Percentiles rank a stretch among this genome's conserved stretches.
Evolutionary conservation across 116 monocot genomes (phyloP).

Genomic region (Trichopus zeylanicus): DNA sequence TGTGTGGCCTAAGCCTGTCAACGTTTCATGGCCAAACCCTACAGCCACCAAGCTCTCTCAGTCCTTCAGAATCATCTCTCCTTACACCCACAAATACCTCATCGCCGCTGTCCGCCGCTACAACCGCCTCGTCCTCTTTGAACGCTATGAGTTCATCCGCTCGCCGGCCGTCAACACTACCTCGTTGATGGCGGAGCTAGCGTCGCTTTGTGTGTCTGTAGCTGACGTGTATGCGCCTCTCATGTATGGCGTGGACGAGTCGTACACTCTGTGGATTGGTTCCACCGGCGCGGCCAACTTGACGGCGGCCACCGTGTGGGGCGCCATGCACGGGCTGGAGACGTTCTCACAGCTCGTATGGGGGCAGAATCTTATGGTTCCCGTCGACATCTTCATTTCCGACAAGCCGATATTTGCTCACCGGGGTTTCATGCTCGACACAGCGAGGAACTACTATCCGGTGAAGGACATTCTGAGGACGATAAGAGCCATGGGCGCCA

Average conservation of each 20-base stretch:
- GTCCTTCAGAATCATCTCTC: constrained; percentile 34
- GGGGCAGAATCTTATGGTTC: constrained; percentile 20
- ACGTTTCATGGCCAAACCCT: constrained; percentile 36
- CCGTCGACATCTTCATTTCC: constrained; percentile 34
- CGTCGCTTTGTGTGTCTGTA: constrained; percentile 17
- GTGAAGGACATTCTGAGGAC: constrained; percentile 54
- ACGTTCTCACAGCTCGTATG: constrained; percentile 72
- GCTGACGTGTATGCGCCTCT: constrained; percentile 33
- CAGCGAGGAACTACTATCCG: constrained; percentile 62
- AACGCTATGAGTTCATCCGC: constrained; percentile 11
- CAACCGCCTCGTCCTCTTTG: constrained; percentile 32
- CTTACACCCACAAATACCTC: constrained; percentile 24
- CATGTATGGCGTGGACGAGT: constrained; percentile 53
- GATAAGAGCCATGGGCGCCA: constrained; percentile 54
- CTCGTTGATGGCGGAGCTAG: no score
- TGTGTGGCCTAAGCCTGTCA: constrained; percentile 68
- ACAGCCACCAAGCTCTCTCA: constrained; percentile 37
- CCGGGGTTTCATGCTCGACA: constrained; percentile 76
- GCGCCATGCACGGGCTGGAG: constrained; percentile 84
- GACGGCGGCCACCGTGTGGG: constrained; percentile 56
- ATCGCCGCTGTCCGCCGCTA: constrained; percentile 28
- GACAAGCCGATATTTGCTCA: constrained; percentile 68
- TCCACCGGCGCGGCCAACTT: constrained; percentile 21
- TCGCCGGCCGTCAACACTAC: no score
- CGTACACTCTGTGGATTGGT: constrained; percentile 45